These are phyloP conservation scores for Torulaspora delbrueckii DNA, from an alignment of 805 yeast genomes.

Conservation along the genomic window DNA sequence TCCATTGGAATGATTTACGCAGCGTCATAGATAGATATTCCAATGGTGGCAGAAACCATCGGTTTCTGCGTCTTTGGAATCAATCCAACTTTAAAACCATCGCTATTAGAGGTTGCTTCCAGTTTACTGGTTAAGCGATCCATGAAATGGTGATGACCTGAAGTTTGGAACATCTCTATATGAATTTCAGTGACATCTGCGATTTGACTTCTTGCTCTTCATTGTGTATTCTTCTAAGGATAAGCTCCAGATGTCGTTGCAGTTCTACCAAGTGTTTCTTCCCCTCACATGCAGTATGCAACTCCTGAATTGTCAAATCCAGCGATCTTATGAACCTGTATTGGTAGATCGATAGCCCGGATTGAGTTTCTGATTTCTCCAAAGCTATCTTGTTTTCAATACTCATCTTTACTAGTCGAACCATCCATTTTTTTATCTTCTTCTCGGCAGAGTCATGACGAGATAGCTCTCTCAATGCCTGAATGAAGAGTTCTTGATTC, in stretches of 20 bases:
- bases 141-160: constrained; percentile 98
- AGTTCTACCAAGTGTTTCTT: constrained; percentile 6
- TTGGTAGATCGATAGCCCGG: constrained; percentile 18
- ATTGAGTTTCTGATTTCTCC: constrained; percentile 6
- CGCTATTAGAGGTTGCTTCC: constrained; percentile 91
- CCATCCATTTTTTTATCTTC: constrained; percentile 13
- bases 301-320: constrained; percentile 24
- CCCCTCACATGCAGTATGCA: constrained; percentile 15
- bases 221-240: constrained; percentile 16
- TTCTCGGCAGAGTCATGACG: constrained; percentile 2
- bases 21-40: constrained; percentile 9
- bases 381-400: constrained; percentile 22
- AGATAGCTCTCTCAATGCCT: constrained; percentile 18
- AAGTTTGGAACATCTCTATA: constrained; percentile 58
- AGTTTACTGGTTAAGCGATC: constrained; percentile 55
- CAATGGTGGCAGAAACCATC: background rate
- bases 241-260: constrained; percentile 12
- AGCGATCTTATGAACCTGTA: constrained; percentile 30
- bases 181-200: constrained; percentile 27
- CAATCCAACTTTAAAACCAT: constrained; percentile 89
- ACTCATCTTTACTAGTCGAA: constrained; percentile 26
- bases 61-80: constrained; percentile 1
- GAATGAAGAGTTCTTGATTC: constrained; percentile 24
- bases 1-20: background rate
- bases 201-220: constrained; percentile 28